phyloP scores from a whole-genome alignment of 495 filamentous ascomycete species.

The Margaritispora aquatica region DNA sequence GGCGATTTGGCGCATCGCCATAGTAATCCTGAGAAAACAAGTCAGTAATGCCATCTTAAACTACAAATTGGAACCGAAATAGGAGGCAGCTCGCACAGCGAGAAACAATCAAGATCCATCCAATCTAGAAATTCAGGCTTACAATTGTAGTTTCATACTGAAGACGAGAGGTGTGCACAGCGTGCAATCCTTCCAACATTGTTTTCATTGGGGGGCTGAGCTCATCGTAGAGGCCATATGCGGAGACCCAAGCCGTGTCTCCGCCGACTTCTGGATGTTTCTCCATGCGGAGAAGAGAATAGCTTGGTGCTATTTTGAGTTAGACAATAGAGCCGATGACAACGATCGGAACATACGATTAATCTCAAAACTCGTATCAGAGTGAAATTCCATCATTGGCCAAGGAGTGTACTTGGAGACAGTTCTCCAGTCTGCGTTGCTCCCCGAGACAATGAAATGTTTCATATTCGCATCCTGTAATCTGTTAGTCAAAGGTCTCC shows the following conservation, averaged over 20 bases:
- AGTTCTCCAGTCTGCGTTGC: conserved; percentile 29
- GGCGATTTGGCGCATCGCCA: conserved; percentile 32
- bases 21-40: background rate
- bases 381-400: conserved; percentile 40
- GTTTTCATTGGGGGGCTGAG: conserved; percentile 39
- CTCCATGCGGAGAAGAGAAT: conserved; percentile 49
- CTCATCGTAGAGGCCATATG: conserved; percentile 46
- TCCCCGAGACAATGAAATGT: background rate
- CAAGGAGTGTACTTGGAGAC: conserved; percentile 35
- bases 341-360: conserved; percentile 26
- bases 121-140: conserved; percentile 10
- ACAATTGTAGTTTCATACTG: conserved; percentile 36
- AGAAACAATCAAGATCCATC: conserved; percentile 5
- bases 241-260: conserved; percentile 46
- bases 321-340: background rate
- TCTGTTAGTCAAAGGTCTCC: conserved; percentile 8
- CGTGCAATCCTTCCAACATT: conserved; percentile 43
- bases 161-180: conserved; percentile 42
- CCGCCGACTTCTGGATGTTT: conserved; percentile 47
- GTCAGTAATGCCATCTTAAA: background rate
- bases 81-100: background rate
- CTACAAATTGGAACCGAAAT: background rate
- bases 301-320: conserved; percentile 31
- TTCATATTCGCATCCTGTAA: conserved; percentile 30
- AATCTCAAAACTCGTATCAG: conserved; percentile 47